These are phyloP conservation scores for Cercospora nicotianae DNA, from an alignment of 2,329 filamentous ascomycete species.

Conservation along the genomic window DNA sequence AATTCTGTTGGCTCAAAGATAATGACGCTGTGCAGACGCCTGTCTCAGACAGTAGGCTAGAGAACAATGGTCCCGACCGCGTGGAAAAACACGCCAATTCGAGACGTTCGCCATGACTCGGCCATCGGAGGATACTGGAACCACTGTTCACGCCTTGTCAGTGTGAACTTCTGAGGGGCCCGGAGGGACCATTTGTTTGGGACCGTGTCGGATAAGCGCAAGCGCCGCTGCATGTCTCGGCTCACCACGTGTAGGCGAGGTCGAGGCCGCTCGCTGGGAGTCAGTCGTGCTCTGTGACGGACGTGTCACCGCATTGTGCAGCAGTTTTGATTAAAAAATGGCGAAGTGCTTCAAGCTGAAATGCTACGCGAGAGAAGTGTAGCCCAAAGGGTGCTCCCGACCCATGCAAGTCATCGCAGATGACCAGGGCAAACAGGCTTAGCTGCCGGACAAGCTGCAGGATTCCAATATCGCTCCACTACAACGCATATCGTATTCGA, in stretches of 20 bases:
- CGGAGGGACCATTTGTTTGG: conserved; percentile 2
- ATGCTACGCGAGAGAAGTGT: neutral
- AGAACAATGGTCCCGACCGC: neutral
- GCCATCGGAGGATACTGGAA: neutral
- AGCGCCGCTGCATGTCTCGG: conserved; percentile 1
- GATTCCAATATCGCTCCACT: conserved; percentile 6
- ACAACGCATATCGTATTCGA: conserved; percentile 2
- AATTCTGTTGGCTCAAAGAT: neutral
- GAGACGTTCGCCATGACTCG: neutral
- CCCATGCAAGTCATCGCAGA: conserved; percentile 7
- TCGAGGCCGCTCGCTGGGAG: neutral
- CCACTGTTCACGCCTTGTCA: neutral
- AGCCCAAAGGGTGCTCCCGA: neutral
- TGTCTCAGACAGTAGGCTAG: neutral
- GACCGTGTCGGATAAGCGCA: neutral
- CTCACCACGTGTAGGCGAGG: neutral
- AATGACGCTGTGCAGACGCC: conserved; percentile 3
- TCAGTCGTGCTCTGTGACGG: neutral
- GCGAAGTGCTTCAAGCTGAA: neutral
- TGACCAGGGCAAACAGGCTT: neutral
- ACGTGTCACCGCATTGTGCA: neutral
- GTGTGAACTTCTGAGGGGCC: neutral
- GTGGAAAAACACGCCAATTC: neutral
- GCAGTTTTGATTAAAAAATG: neutral
- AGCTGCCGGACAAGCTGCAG: conserved; percentile 1